A percentile compares a stretch with the other conserved stretches of the same genome.
These are phyloP conservation scores for Plasmodium gaboni DNA, from an alignment of 169 alveolate species.

Conservation along the genomic window DNA sequence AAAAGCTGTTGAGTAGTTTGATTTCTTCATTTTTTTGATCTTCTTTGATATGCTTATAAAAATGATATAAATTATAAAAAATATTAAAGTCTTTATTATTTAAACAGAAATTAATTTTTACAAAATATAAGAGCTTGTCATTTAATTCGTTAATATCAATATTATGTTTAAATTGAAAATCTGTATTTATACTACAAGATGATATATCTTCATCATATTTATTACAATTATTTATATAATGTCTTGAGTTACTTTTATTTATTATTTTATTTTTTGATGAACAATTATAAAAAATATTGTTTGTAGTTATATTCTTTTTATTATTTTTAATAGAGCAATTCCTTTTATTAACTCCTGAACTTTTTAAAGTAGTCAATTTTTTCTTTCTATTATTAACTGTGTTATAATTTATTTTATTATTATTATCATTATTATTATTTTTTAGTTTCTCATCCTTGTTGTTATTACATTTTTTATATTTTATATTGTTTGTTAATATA, in stretches of 20 bases:
- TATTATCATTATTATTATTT: neutral
- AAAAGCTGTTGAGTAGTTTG: slow-evolving; percentile 21
- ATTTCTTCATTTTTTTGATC: slow-evolving; percentile 50
- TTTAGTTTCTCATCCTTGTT: neutral
- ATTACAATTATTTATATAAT: neutral
- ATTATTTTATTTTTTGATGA: neutral
- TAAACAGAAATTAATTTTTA: slow-evolving; percentile 46
- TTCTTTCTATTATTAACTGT: neutral
- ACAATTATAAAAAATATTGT: neutral
- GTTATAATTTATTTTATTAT: neutral
- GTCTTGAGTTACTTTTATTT: neutral
- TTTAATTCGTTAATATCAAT: slow-evolving; percentile 31
- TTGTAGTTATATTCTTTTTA: neutral
- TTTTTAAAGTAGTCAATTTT: neutral
- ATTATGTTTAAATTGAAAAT: slow-evolving; percentile 26
- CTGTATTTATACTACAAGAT: slow-evolving; percentile 18
- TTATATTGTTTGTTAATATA: slow-evolving; percentile 30
- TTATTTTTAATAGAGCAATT: neutral
- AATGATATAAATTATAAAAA: slow-evolving; percentile 30
- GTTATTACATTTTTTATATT: slow-evolving; percentile 9
- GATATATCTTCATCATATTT: neutral
- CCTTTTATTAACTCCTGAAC: neutral
- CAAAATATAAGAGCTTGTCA: slow-evolving; percentile 47
- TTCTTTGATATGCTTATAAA: slow-evolving; percentile 60
- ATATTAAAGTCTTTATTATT: slow-evolving; percentile 30